Conservation (phyloP, 2,329 filamentous ascomycete species). For the Nemania sp. region DNA sequence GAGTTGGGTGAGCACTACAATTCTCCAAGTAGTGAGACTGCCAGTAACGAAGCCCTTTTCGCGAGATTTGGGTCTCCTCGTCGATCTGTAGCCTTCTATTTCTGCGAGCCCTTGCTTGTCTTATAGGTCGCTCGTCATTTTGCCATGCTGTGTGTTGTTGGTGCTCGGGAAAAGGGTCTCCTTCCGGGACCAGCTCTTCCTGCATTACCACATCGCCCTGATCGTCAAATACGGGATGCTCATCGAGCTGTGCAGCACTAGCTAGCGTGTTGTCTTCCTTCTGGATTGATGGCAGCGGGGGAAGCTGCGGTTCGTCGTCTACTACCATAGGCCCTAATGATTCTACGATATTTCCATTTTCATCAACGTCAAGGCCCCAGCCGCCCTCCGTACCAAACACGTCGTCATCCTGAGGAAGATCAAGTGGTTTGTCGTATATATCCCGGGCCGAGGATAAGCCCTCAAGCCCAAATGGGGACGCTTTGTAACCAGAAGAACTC, state of each 20-base stretch:
- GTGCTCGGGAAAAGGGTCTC: constrained; percentile 51
- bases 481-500: constrained; percentile 39
- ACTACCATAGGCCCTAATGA: constrained; percentile 43
- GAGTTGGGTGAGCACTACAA: constrained; percentile 54
- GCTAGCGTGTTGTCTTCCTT: constrained; percentile 30
- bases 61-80: constrained; percentile 52
- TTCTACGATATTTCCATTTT: constrained; percentile 62
- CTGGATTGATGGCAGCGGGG: constrained; percentile 52
- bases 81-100: constrained; percentile 48
- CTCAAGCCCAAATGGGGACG: constrained; percentile 44
- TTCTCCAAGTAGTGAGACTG: constrained; percentile 61
- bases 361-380: constrained; percentile 64
- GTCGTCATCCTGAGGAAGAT: constrained; percentile 51
- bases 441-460: constrained; percentile 49
- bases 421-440: constrained; percentile 46
- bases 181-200: constrained; percentile 56
- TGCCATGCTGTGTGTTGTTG: constrained; percentile 40
- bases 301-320: constrained; percentile 60
- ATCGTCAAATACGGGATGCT: constrained; percentile 41
- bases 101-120: constrained; percentile 40
- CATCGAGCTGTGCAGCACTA: constrained; percentile 36
- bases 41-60: constrained; percentile 57
- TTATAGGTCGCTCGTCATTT: constrained; percentile 30
- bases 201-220: constrained; percentile 54
- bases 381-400: constrained; percentile 53